Evolutionary conservation across 1,139 yeast species (phyloP).

Genomic region (Kluyveromyces marxianus): DNA sequence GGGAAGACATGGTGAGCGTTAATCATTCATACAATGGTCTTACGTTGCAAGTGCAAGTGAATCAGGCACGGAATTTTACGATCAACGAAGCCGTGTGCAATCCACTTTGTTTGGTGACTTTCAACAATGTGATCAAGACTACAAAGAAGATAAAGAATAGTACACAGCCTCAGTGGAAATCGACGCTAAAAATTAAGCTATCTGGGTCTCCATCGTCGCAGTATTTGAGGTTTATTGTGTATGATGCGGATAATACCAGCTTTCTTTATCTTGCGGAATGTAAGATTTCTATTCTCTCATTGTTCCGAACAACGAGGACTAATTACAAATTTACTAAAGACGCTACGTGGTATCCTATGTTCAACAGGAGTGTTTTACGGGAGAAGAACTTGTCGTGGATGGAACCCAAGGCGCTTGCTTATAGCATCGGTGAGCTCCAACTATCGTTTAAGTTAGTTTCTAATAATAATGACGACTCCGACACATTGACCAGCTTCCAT

Average conservation of each 20-base stretch:
- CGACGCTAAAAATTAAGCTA: slow-evolving; percentile 21
- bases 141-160: slow-evolving; percentile 21
- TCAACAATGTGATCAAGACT: slow-evolving; percentile 20
- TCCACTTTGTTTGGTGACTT: slow-evolving; percentile 26
- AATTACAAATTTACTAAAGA: slow-evolving; percentile 15
- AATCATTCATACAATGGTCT: neutral
- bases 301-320: slow-evolving; percentile 19
- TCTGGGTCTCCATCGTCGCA: slow-evolving; percentile 24
- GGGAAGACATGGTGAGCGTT: neutral
- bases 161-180: slow-evolving; percentile 21
- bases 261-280: slow-evolving; percentile 29
- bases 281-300: slow-evolving; percentile 21
- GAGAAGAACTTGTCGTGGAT: slow-evolving; percentile 4
- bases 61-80: slow-evolving; percentile 20
- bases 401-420: slow-evolving; percentile 8
- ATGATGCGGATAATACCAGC: slow-evolving; percentile 14
- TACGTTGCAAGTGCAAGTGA: slow-evolving; percentile 17
- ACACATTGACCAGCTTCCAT: slow-evolving; percentile 2
- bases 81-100: slow-evolving; percentile 24
- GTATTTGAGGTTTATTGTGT: slow-evolving; percentile 23
- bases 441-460: slow-evolving; percentile 17
- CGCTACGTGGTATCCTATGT: slow-evolving; percentile 22
- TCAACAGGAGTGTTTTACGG: slow-evolving; percentile 20
- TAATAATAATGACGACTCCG: neutral
- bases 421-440: slow-evolving; percentile 22